Evolutionary conservation across 306 rosid species (phyloP), one percentile per base, ranked within the genome.

Genomic region (Quercus cerris): DNA sequence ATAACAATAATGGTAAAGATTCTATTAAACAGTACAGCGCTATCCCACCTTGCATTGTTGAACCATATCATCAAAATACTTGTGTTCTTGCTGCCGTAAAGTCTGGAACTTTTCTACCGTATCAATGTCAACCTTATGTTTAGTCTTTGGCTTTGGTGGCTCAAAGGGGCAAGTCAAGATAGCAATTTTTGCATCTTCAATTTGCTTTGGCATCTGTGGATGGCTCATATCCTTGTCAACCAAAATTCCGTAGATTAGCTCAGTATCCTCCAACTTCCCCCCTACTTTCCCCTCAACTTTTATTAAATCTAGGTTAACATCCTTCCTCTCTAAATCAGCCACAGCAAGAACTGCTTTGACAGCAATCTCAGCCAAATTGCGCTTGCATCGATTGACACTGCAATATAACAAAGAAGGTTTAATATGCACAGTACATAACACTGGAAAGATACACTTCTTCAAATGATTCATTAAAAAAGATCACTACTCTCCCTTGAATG

Each of bases 151-250:
- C 75, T 96, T 96, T 0, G 98, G 99, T 70, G 99, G 99, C 89
- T 96, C 99, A 90, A 96, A 96, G 79, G 99, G 91, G 77, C 99
- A 96, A 77, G 98, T 96, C 91, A 96, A 81, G 61, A 96, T 93
- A 61, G 99, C 99, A 86, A 93, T 96, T 51, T 91, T 88, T 71
- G 98, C 98, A 91, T 96, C 86, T 82, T 90, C 92, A 62, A 96
- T 96, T 77, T 83, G 85, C 90, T 96, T 96, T 22, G 99, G 99
- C 98, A 96, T 96, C 81, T 96, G 99, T 12, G 99, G 99, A 82
- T 96, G 99, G 82, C 99, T 96, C 99, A 96, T 91, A 75, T 96
- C 99, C 90, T 96, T 96, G 87, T 96, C 99, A 73, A 96, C 85
- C 80, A 93, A 31, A 19, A 96, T 93, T 67, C 99, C 99, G 84